Evolutionary conservation across 306 rosid genomes (phyloP).

Genomic region (Quercus glauca): DNA sequence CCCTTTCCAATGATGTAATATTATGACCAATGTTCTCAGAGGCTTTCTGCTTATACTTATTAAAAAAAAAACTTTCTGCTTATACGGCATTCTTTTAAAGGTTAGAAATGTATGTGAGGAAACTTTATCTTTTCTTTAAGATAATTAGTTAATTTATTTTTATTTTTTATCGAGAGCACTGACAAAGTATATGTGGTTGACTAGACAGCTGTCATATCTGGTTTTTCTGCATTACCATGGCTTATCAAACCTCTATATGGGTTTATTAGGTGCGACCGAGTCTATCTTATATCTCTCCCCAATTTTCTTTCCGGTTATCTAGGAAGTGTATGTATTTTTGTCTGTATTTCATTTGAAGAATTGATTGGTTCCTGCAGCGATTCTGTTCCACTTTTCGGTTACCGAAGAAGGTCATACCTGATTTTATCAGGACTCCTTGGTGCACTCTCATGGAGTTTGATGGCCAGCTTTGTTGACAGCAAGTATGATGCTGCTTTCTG

Average conservation of each 20-base stretch:
- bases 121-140: not conserved
- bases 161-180: slow-evolving; percentile 17
- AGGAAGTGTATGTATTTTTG: not conserved
- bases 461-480: slow-evolving; percentile 82
- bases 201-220: slow-evolving; percentile 96
- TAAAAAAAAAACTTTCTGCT: not conserved
- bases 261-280: slow-evolving; percentile 64
- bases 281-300: slow-evolving; percentile 11
- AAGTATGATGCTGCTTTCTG: slow-evolving; percentile 81
- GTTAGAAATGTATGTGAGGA: not conserved
- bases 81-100: not conserved
- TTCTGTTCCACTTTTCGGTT: slow-evolving; percentile 96
- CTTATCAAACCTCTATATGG: slow-evolving; percentile 92
- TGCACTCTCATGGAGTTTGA: slow-evolving; percentile 90
- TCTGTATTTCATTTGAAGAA: not conserved
- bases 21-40: not conserved
- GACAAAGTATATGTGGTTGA: slow-evolving; percentile 38
- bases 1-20: not conserved
- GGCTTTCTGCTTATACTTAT: too few species aligned
- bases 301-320: slow-evolving; percentile 4
- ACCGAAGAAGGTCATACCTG: slow-evolving; percentile 92
- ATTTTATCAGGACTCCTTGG: slow-evolving; percentile 96
- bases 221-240: slow-evolving; percentile 87
- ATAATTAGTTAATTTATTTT: not conserved
- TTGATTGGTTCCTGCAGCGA: slow-evolving; percentile 57